These are phyloP conservation scores for Nakazawaea molendinolei DNA, from an alignment of 805 yeast species.

Conservation along the genomic window DNA sequence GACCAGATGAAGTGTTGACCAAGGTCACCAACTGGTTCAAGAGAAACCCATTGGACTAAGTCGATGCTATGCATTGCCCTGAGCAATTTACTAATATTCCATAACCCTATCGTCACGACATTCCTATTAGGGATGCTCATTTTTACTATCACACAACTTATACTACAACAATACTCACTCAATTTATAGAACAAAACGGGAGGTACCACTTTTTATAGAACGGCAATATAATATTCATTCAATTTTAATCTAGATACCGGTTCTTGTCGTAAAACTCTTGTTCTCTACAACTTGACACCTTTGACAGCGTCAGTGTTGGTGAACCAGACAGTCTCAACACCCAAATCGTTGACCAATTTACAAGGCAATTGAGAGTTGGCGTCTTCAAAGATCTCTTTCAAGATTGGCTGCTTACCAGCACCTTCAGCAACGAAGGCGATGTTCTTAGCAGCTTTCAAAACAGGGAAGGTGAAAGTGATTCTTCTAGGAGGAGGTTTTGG, in stretches of 20 bases:
- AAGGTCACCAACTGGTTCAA: slow-evolving; percentile 13
- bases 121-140: no score
- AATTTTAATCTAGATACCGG: no score
- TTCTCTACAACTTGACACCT: slow-evolving; percentile 39
- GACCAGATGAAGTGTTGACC: slow-evolving; percentile 19
- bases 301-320: slow-evolving; percentile 72
- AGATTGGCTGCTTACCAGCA: slow-evolving; percentile 67
- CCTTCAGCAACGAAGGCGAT: slow-evolving; percentile 90
- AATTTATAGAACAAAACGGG: no score
- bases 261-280: no score
- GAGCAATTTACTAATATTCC: not conserved
- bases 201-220: no score
- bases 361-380: slow-evolving; percentile 54
- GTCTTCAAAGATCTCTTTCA: slow-evolving; percentile 62
- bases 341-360: slow-evolving; percentile 60
- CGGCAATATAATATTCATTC: no score
- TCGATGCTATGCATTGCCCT: no score
- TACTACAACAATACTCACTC: no score
- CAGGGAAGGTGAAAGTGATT: slow-evolving; percentile 82
- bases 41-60: slow-evolving; percentile 11
- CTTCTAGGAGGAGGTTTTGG: slow-evolving; percentile 95
- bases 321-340: slow-evolving; percentile 68
- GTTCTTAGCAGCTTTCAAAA: slow-evolving; percentile 42
- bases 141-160: no score
- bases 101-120: no score